Evolutionary conservation across 306 rosid species (phyloP).

Genomic region (Vicia villosa): DNA sequence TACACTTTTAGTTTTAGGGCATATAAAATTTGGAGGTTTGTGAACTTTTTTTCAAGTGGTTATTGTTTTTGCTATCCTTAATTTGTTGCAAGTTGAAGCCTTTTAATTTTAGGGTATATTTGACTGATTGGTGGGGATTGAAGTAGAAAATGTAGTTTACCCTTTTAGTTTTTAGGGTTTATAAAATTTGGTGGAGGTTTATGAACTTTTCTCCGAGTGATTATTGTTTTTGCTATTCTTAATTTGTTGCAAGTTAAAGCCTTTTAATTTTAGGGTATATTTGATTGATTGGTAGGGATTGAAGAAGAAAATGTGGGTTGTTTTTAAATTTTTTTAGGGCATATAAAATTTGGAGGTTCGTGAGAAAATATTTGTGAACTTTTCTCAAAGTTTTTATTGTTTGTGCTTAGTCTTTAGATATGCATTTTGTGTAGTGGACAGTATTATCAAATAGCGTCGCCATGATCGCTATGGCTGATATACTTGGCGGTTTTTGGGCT

Average conservation of each 20-base stretch:
- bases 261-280: conserved; percentile 30
- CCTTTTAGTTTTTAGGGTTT: neutral
- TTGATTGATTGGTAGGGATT: neutral
- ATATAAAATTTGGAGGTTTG: neutral
- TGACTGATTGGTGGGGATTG: neutral
- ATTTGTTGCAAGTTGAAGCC: conserved; percentile 28
- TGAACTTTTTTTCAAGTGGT: neutral
- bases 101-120: conserved; percentile 21
- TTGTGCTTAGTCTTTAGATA: neutral
- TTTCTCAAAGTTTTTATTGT: neutral
- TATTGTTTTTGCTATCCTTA: neutral
- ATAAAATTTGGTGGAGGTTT: neutral
- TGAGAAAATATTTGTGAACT: neutral
- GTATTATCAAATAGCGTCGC: too few relatives aligned
- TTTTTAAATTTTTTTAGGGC: conserved; percentile 31
- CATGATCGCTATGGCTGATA: too few relatives aligned
- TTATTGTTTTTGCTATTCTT: neutral
- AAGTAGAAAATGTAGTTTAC: conserved; percentile 26
- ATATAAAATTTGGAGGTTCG: conserved; percentile 3
- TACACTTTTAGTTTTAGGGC: conserved; percentile 12
- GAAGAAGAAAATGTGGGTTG: conserved; percentile 31
- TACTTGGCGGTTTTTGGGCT: too few relatives aligned
- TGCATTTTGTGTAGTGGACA: conserved; percentile 8
- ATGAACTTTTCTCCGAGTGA: neutral
- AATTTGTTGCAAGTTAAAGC: conserved; percentile 28